A percentile compares a stretch with the other conserved stretches of the same genome.
Evolutionary conservation across 1,139 yeast species (phyloP).

Genomic region (Yamadazyma atlantica): DNA sequence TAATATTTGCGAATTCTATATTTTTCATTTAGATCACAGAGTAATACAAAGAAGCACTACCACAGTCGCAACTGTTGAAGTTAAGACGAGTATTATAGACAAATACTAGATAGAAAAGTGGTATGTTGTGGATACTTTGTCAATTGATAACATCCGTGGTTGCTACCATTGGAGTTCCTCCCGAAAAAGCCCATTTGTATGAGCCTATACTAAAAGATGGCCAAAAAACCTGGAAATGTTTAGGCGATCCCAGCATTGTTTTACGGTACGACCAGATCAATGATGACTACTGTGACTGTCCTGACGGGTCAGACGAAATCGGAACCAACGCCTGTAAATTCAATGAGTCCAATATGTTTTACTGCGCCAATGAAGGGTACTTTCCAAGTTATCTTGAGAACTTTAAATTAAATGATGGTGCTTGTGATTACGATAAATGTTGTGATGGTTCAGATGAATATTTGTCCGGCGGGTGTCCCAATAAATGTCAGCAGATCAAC

Average conservation of each 20-base stretch:
- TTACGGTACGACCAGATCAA: slow-evolving; percentile 66
- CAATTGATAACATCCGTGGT: too few species aligned
- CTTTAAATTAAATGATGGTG: slow-evolving; percentile 79
- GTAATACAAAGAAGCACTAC: too few species aligned
- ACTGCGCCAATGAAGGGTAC: slow-evolving; percentile 78
- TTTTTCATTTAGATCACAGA: too few species aligned
- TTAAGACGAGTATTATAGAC: too few species aligned
- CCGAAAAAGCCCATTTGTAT: slow-evolving; percentile 49
- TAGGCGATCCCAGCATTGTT: slow-evolving; percentile 60
- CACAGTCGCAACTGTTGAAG: too few species aligned
- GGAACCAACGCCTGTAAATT: slow-evolving; percentile 83
- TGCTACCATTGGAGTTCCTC: too few species aligned
- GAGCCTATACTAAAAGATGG: slow-evolving; percentile 42
- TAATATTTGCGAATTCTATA: too few species aligned
- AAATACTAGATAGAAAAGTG: neutral
- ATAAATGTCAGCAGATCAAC: slow-evolving; percentile 54
- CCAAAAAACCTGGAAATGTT: slow-evolving; percentile 60
- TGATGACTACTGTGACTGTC: slow-evolving; percentile 93
- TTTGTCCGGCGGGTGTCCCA: slow-evolving; percentile 47
- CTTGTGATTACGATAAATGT: slow-evolving; percentile 85
- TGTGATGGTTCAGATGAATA: slow-evolving; percentile 95
- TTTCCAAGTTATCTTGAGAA: slow-evolving; percentile 56
- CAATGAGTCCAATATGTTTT: slow-evolving; percentile 49
- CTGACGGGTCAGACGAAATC: slow-evolving; percentile 97
- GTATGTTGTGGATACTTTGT: too few species aligned